Evolutionary conservation across 805 yeast genomes (phyloP).

Genomic region (Candida suzukii): DNA sequence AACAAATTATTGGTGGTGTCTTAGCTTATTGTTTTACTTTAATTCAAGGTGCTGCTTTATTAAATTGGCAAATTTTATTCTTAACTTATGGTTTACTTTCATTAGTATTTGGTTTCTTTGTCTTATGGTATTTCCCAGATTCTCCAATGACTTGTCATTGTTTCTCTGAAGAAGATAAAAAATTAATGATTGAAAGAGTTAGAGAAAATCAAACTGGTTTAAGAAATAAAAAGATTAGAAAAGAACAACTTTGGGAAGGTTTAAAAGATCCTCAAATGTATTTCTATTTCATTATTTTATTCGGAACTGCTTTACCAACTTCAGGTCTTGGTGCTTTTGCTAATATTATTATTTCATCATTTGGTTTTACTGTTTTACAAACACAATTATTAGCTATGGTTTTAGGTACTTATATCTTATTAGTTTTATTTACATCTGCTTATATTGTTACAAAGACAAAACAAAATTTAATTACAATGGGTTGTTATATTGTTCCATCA

Average conservation of each 20-base stretch:
- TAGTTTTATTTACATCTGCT: conserved; percentile 16
- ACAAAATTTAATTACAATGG: conserved; percentile 13
- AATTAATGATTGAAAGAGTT: conserved; percentile 16
- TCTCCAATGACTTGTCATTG: conserved; percentile 21
- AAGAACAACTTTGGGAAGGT: conserved; percentile 19
- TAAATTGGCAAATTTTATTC: conserved; percentile 23
- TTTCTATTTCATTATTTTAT: conserved; percentile 17
- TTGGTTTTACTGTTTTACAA: conserved; percentile 23
- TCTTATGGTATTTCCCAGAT: conserved; percentile 20
- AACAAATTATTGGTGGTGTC: conserved; percentile 18
- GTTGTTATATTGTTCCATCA: conserved; percentile 22
- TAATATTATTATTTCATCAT: conserved; percentile 20
- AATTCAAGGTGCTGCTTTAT: conserved; percentile 10
- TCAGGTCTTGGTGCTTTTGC: conserved; percentile 26
- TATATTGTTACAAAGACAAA: conserved; percentile 12
- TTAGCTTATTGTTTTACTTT: conserved; percentile 21
- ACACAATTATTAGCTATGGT: conserved; percentile 27
- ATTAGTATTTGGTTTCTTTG: conserved; percentile 20
- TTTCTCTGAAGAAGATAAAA: conserved; percentile 28
- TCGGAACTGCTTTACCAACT: conserved; percentile 18
- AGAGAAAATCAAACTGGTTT: conserved; percentile 25
- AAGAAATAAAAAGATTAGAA: conserved; percentile 22
- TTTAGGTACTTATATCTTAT: conserved; percentile 24
- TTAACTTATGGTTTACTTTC: conserved; percentile 22
- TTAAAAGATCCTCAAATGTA: conserved; percentile 17